Evolutionary conservation across 768 basidiomycete species (phyloP), one percentile per base, ranked within the genome.

Genomic region (Termitomyces sp.): DNA sequence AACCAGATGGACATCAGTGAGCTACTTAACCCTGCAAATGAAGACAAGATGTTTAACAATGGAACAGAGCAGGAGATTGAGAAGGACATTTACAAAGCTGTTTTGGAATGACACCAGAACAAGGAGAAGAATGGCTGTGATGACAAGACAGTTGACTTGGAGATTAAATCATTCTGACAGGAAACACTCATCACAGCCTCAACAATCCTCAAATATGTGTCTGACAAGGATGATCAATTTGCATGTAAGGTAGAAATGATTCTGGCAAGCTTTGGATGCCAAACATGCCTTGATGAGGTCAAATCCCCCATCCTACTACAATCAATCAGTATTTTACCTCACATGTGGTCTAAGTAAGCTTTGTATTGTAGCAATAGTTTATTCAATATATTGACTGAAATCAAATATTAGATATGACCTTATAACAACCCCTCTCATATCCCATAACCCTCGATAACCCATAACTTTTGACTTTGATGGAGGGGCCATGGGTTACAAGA

Each of bases 151-250:
- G 34, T 34, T 34, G 3, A 34, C 34, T 34, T 34, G 34, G 32
- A 51, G 54, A 34, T 59, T 8, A 34, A 63, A n/a, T 65, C 70
- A 47, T 65, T 64, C 38, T 55, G 64, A 59, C 20, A 48, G 31
- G 69, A 71, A 52, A 65, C 70, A 47, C 65, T 72, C 12, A 31
- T 49, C 14, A 67, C 70, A 15, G 67, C 61, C n/a, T 47, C 59
- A 32, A 69, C 63, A 1, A 53, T 73, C 12, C 60, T 63, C 37
- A 58, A 52, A 7, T 72, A 67, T 57, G n/a, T 71, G 32, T 37
- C 53, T 9, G 60, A 66, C 51, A 36, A 66, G 8, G 63, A 70
- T 59, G 66, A 69, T 50, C 63, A 64, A 2, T 73, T 64, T 43
- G 66, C 68, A 7, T 57, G 62, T 45, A 66, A 70, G 55, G 50